These are phyloP conservation scores for Rhizophora mangle DNA, from an alignment of 345 rosid genomes.

Conservation along the genomic window DNA sequence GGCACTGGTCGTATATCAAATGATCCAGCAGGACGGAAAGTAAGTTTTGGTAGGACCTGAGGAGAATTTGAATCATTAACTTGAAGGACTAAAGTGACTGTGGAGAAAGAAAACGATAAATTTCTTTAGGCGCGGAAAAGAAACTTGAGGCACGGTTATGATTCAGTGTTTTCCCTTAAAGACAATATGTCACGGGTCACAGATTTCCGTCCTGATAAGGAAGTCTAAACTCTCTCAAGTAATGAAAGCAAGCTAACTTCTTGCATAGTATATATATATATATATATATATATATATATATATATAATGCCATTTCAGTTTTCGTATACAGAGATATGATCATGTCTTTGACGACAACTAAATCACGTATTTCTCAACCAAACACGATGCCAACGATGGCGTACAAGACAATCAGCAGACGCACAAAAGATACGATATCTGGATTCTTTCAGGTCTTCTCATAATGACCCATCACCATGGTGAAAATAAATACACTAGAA, in stretches of 20 bases:
- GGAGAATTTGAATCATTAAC: too few species aligned
- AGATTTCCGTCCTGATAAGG: too few species aligned
- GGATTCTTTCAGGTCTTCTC: conserved; percentile 1
- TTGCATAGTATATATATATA: too few species aligned
- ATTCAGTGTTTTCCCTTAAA: too few species aligned
- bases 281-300: too few species aligned
- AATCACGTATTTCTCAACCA: neutral
- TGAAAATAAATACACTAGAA: neutral
- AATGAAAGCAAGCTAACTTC: neutral
- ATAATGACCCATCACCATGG: conserved; percentile 9
- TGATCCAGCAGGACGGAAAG: too few species aligned
- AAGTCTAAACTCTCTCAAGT: neutral
- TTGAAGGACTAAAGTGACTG: too few species aligned
- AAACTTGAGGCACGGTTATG: too few species aligned
- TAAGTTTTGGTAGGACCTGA: too few species aligned
- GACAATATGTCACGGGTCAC: neutral
- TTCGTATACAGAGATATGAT: conserved; percentile 10
- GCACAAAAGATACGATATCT: neutral
- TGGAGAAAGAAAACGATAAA: too few species aligned
- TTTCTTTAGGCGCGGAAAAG: too few species aligned
- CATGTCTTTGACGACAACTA: neutral
- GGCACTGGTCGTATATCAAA: too few species aligned
- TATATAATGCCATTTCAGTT: neutral
- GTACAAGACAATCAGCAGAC: neutral
- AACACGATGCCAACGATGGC: conserved; percentile 5